Base-by-base conservation (phyloP, 2,329 filamentous ascomycete species). In the Cytospora chrysosperma region DNA sequence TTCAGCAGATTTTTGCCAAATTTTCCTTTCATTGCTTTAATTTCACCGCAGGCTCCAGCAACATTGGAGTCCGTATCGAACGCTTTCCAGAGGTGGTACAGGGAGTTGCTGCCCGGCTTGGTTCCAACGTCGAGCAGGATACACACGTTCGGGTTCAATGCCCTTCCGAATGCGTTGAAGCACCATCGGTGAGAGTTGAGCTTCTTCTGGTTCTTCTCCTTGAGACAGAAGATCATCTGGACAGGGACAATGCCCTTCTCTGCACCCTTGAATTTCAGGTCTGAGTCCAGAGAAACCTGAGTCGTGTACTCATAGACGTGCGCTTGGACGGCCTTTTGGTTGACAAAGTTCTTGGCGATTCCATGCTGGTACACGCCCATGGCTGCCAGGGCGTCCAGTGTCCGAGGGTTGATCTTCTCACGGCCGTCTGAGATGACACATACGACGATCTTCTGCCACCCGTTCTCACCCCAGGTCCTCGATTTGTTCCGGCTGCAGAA, bases 231-330 rank as follows among this genome's bases (percentile, higher is more conserved):
- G 71, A 99, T 94, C 81, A 99, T 92, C 78, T 99, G 95, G 73
- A 93, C 96, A 1, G 95, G 96, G 15, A 98, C 92, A 69, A 99
- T 99, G 34, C 96, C 95, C 81, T 99, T 99, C 77, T 99, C 96
- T 1, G 95, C 95, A 37, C 96, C 95, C 80, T 99, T 99, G 82
- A 99, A 99, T 76, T 97, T 97, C 68, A 99, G 85, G 69, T 97
- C 94, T 0, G 93, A 85, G 74, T 99, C 95, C 12, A 99, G 85
- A 0, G 94, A 98, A 13, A 99, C 95, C 72, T 99, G 96, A 0
- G 95, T 98, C 0, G 95, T 99, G 78, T 99, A 99, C 75, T 99
- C 95, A 79, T 99, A 99, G 17, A 99, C 92, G 78, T 99, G 95
- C 0, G 93, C 94, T 68, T 93, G 94, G 54, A 99, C 95, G 66